A percentile compares a stretch with the other conserved stretches of the same genome.
phyloP scores from a whole-genome alignment of 2,329 filamentous ascomycete species.

The Drechmeria coniospora region DNA sequence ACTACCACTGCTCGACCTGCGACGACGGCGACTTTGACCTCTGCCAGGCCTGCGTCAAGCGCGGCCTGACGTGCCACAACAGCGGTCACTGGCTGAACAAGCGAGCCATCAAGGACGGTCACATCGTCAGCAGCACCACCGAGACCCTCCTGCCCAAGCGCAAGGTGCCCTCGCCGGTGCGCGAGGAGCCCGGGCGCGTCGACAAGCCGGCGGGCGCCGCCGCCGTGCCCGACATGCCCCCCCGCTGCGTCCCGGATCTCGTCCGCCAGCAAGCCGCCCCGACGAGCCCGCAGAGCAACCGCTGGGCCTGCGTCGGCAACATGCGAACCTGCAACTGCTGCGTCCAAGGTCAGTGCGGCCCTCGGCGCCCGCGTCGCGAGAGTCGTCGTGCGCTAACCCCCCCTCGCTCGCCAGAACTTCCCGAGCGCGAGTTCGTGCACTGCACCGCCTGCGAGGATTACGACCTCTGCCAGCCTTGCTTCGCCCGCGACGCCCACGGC shows the following conservation, averaged over 20 bases:
- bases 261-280: neutral
- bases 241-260: neutral
- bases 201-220: no score
- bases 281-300: slow-evolving; percentile 4
- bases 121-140: slow-evolving; percentile 72
- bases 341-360: slow-evolving; percentile 27
- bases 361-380: no score
- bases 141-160: slow-evolving; percentile 59
- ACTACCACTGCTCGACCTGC: slow-evolving; percentile 91
- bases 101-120: slow-evolving; percentile 63
- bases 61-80: slow-evolving; percentile 62
- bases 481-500: slow-evolving; percentile 61
- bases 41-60: slow-evolving; percentile 63
- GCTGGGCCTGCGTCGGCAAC: slow-evolving; percentile 9
- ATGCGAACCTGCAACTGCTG: slow-evolving; percentile 58
- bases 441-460: slow-evolving; percentile 78
- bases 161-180: slow-evolving; percentile 16
- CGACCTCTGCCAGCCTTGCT: slow-evolving; percentile 79
- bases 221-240: no score
- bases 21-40: slow-evolving; percentile 91
- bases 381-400: no score
- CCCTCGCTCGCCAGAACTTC: slow-evolving; percentile 40
- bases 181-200: slow-evolving; percentile 8
- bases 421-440: slow-evolving; percentile 69
- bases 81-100: slow-evolving; percentile 89